Evolutionary conservation across 495 filamentous ascomycete species (phyloP).

Genomic region (Aspergillus sclerotiicarbonarius): DNA sequence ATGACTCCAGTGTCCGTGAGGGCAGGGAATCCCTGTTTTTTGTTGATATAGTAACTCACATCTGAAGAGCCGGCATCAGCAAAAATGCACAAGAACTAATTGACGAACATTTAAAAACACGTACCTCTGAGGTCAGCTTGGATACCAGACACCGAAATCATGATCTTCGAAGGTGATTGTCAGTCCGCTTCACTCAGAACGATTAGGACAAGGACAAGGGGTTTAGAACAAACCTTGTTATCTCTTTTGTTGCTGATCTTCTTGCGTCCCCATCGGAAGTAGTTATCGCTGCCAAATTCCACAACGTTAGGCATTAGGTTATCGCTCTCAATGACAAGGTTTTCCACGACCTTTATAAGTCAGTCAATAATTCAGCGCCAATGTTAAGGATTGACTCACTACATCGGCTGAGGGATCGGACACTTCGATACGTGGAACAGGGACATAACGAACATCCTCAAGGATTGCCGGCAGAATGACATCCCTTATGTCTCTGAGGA

Average conservation of each 20-base stretch:
- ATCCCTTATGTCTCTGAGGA: constrained; percentile 82
- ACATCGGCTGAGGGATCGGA: constrained; percentile 82
- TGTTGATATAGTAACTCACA: constrained; percentile 92
- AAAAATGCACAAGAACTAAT: constrained; percentile 3
- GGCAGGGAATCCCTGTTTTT: constrained; percentile 91
- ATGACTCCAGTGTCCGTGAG: constrained; percentile 86
- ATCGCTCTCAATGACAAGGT: constrained; percentile 91
- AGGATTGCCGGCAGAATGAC: constrained; percentile 84
- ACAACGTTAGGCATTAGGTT: constrained; percentile 95
- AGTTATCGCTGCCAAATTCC: constrained; percentile 89
- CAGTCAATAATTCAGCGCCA: neutral
- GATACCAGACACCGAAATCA: constrained; percentile 82
- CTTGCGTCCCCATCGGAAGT: constrained; percentile 94
- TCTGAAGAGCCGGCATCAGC: constrained; percentile 40
- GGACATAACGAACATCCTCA: constrained; percentile 87
- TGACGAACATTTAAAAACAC: neutral
- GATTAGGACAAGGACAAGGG: too few species aligned
- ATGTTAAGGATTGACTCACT: constrained; percentile 21
- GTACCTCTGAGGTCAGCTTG: constrained; percentile 52
- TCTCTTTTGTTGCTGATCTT: constrained; percentile 71
- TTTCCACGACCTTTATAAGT: constrained; percentile 67
- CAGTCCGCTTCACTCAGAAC: neutral
- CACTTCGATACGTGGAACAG: constrained; percentile 92
- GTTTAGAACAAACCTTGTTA: constrained; percentile 59
- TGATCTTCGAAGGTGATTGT: constrained; percentile 26